Evolutionary conservation across 1,284 basidiomycete species (phyloP).

Genomic region (Apiotrichum laibachii): DNA sequence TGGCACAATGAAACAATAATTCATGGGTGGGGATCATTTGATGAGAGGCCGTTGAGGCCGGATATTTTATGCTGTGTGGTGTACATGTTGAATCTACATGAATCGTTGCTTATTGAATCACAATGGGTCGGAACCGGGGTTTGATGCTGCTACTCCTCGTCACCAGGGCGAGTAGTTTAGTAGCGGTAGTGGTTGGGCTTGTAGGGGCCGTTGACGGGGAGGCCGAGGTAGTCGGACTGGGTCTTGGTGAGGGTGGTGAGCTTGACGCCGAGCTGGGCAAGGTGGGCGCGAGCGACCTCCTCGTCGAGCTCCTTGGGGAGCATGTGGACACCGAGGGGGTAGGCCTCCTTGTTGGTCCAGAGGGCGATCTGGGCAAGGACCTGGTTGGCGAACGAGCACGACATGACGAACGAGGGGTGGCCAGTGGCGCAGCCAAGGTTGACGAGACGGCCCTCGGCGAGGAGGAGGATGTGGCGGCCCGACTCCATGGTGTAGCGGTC

Average conservation of each 20-base stretch:
- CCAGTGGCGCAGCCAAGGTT: constrained; percentile 92
- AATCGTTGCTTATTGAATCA: background rate
- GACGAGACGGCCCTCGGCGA: constrained; percentile 97
- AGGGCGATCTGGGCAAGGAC: constrained; percentile 97
- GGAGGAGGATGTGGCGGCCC: constrained; percentile 92
- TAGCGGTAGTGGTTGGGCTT: constrained; percentile 68
- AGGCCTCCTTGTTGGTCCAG: constrained; percentile 77
- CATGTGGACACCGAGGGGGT: constrained; percentile 93
- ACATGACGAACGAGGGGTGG: constrained; percentile 94
- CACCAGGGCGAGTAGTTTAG: background rate
- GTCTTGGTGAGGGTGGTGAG: constrained; percentile 74
- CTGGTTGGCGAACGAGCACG: constrained; percentile 99
- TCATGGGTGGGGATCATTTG: background rate
- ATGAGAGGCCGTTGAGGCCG: constrained; percentile 1
- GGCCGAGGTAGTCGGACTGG: constrained; percentile 90
- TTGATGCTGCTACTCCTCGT: background rate
- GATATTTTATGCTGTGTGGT: constrained; percentile 2
- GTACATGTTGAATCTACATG: constrained; percentile 7
- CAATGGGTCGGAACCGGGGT: background rate
- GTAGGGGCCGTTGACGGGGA: constrained; percentile 86
- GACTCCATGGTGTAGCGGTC: constrained; percentile 91
- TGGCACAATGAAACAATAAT: background rate
- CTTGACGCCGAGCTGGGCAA: constrained; percentile 88
- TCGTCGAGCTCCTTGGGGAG: constrained; percentile 96
- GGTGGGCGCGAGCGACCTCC: constrained; percentile 95